A percentile compares a stretch with the other conserved stretches of the same genome.
Evolutionary conservation across 2,329 filamentous ascomycete genomes (phyloP).

Genomic region (Pseudogymnoascus sp.): DNA sequence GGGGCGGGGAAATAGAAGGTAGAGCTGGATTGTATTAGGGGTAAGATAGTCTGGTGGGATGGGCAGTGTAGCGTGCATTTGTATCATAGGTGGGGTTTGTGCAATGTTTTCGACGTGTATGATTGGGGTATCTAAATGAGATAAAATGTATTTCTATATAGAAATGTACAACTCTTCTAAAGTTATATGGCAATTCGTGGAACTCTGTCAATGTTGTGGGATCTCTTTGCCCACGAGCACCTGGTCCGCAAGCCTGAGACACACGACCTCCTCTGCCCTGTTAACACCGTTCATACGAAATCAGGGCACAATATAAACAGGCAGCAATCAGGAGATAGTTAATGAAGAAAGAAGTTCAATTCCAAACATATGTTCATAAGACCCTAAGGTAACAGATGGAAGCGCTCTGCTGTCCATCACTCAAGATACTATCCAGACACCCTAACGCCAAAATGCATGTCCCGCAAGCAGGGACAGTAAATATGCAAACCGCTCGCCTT

Average conservation of each 20-base stretch:
- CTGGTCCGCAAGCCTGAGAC: not conserved
- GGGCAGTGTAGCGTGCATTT: constrained; percentile 7
- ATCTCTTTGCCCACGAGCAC: not conserved
- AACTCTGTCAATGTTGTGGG: not conserved
- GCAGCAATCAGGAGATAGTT: not conserved
- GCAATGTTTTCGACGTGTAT: constrained; percentile 8
- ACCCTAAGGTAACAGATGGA: constrained; percentile 1
- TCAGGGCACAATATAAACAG: not conserved
- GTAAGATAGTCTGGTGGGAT: not conserved
- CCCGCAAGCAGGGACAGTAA: not conserved
- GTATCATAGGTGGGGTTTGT: constrained; percentile 7
- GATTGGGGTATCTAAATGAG: constrained; percentile 6
- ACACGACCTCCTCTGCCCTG: not conserved
- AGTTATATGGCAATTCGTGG: not conserved
- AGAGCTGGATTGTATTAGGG: not conserved
- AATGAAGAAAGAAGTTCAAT: not conserved
- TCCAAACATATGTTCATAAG: constrained; percentile 7
- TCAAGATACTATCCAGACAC: constrained; percentile 6
- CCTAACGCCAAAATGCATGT: constrained; percentile 5
- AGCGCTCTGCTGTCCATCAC: constrained; percentile 4
- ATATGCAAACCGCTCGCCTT: constrained; percentile 5
- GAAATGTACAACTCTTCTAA: constrained; percentile 1
- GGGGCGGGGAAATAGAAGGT: not conserved
- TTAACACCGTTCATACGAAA: not conserved
- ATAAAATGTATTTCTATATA: constrained; percentile 8